These are phyloP conservation scores for Phytomonas sp. DNA, from an alignment of 208 protist genomes.

Conservation along the genomic window DNA sequence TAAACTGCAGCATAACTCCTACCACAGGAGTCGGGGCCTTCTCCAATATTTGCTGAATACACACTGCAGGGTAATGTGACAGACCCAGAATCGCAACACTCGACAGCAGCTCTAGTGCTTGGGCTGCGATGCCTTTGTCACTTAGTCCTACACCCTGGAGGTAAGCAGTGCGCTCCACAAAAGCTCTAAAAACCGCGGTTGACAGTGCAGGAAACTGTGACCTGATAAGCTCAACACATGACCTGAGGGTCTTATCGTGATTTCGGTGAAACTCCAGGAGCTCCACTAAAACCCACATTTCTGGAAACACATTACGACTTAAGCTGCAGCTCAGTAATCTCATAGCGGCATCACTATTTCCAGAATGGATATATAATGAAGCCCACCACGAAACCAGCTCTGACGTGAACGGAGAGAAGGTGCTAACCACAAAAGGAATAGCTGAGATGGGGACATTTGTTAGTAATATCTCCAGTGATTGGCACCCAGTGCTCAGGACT, in stretches of 20 bases:
- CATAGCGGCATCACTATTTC: conserved; percentile 17
- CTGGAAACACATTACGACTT: conserved; percentile 25
- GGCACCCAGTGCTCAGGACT: neutral
- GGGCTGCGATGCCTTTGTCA: neutral
- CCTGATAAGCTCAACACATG: conserved; percentile 20
- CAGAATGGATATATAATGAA: conserved; percentile 12
- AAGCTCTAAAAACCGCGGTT: conserved; percentile 43
- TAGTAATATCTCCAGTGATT: conserved; percentile 3
- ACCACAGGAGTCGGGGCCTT: neutral
- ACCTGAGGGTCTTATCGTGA: conserved; percentile 10
- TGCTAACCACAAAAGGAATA: neutral
- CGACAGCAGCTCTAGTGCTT: conserved; percentile 22
- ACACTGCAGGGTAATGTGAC: conserved; percentile 13
- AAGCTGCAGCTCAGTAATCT: conserved; percentile 17
- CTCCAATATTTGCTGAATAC: neutral
- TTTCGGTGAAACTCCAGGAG: conserved; percentile 31
- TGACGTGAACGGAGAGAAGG: neutral
- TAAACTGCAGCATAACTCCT: neutral
- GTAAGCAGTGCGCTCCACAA: conserved; percentile 33
- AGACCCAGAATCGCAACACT: conserved; percentile 25
- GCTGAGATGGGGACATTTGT: neutral
- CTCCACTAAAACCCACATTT: conserved; percentile 41
- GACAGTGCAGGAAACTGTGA: conserved; percentile 22
- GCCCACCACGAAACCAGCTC: conserved; percentile 25
- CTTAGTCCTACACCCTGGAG: neutral